Evolutionary conservation across 305 asterid genomes (phyloP), one percentile per base, ranked within the genome.

Genomic region (Solanum chacoense): DNA sequence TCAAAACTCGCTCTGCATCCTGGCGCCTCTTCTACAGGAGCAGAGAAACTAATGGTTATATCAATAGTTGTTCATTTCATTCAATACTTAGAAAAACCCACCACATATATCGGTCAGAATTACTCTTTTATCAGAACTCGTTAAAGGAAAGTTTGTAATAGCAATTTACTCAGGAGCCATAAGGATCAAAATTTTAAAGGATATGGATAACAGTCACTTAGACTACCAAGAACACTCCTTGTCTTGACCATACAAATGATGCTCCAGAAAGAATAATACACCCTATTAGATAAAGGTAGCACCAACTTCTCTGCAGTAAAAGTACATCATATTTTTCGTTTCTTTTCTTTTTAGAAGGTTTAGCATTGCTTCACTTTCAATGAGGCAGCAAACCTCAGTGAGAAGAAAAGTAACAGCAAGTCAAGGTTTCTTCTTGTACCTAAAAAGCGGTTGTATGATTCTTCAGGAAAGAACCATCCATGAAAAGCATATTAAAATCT

Each of bases 11-110:
- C 91, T 94, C 98, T 78, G 90, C 90, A 85, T 86, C 85, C 31
- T 24, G 63, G 73, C 94, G 95, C 92, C 92, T 91, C 89, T 90
- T 94, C 99, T 97, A 93, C 85, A 89, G 86, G 87, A 88, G 72
- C 80, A 84, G 85, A 78, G 87, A 32, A 89, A 88, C 84, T 90
- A 90, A 87, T 87, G 76, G 40, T 77, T 73, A 40, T 31, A 73
- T 87, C 88, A 63, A 34, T 36, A 88, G 74, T 40, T 38, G 74
- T 14, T 37, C 85, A 78, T 37, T 77, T 74, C 88, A 87, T 67
- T 75, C 34, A 87, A 36, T 42, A 34, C 29, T 42, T 40, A 18
- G 32, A 6, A 4, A 77, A n/a, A 6, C 20, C 35, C 40, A 63
- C 59, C 75, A 11, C 18, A 74, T 42, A 50, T 50, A 83, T 83